phyloP scores from a whole-genome alignment of 805 yeast genomes.

The Wickerhamiella dianesei region DNA sequence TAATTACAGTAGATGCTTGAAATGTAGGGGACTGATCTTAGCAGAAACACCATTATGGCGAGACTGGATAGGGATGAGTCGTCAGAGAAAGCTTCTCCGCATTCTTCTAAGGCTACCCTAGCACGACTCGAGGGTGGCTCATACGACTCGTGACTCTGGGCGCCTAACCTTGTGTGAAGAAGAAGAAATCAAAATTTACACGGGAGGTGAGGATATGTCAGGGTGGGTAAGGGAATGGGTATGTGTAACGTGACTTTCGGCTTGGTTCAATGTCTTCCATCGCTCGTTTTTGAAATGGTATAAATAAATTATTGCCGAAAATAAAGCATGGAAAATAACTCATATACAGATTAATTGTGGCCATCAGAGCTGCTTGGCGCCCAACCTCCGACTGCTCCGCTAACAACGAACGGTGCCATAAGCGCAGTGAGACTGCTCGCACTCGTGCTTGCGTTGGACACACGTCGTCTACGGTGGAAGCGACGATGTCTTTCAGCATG shows the following conservation, averaged over 20 bases:
- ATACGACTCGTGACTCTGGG: slow-evolving; percentile 23
- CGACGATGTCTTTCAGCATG: not conserved
- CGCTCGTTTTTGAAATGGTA: too few relatives aligned
- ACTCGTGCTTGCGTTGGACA: slow-evolving; percentile 9
- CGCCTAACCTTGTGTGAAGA: slow-evolving; percentile 20
- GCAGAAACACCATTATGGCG: slow-evolving; percentile 12
- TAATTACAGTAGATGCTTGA: not conserved
- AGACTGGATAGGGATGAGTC: slow-evolving; percentile 17
- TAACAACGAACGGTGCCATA: slow-evolving; percentile 43
- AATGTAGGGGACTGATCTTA: slow-evolving; percentile 16
- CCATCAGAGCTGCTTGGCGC: slow-evolving; percentile 5
- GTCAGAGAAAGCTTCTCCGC: slow-evolving; percentile 1
- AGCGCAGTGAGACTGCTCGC: slow-evolving; percentile 16
- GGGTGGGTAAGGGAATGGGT: not conserved
- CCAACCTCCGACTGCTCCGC: slow-evolving; percentile 44
- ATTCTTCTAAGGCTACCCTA: slow-evolving; percentile 23
- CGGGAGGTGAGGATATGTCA: not conserved
- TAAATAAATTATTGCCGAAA: not conserved
- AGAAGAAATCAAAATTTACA: too few relatives aligned
- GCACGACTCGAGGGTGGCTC: slow-evolving; percentile 21
- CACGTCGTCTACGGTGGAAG: slow-evolving; percentile 6
- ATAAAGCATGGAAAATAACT: not conserved
- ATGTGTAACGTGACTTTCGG: too few relatives aligned
- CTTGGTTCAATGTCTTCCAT: too few relatives aligned
- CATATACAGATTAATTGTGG: not conserved